These are phyloP conservation scores for Setomelanomma holmii DNA, from an alignment of 2,329 filamentous ascomycete genomes.

Conservation along the genomic window DNA sequence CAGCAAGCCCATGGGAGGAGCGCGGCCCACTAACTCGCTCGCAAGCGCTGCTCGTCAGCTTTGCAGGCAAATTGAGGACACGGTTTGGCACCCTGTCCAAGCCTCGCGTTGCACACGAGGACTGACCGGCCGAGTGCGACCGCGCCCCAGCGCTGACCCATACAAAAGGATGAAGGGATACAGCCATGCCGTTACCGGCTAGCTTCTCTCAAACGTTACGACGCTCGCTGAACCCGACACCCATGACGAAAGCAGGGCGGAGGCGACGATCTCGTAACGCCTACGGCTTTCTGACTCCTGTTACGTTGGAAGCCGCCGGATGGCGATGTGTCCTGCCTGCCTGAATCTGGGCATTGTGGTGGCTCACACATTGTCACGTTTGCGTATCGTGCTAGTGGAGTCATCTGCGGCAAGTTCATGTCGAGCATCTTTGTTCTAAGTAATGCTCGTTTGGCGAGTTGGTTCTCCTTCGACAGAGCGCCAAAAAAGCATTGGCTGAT, in stretches of 20 bases:
- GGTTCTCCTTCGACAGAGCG: constrained; percentile 31
- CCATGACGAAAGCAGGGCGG: constrained; percentile 43
- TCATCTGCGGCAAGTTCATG: constrained; percentile 5
- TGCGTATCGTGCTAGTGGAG: constrained; percentile 43
- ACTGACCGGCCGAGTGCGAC: constrained; percentile 20
- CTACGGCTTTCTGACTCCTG: constrained; percentile 37
- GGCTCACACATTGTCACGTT: constrained; percentile 37
- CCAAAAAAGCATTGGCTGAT: constrained; percentile 35
- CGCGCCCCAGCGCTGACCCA: constrained; percentile 32
- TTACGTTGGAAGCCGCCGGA: constrained; percentile 31
- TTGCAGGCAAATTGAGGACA: constrained; percentile 5
- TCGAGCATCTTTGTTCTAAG: neutral
- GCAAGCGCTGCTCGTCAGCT: constrained; percentile 29
- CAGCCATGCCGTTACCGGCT: constrained; percentile 22
- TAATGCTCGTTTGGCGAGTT: constrained; percentile 26
- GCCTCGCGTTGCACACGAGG: constrained; percentile 22
- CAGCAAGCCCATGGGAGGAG: constrained; percentile 8
- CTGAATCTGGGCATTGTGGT: constrained; percentile 32
- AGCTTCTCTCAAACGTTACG: constrained; percentile 39
- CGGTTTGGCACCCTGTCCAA: constrained; percentile 20
- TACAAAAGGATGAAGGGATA: constrained; percentile 32
- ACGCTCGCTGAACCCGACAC: constrained; percentile 39
- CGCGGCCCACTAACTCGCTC: constrained; percentile 16
- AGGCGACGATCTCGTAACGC: constrained; percentile 43
- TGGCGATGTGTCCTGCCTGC: constrained; percentile 28